These are phyloP conservation scores for Sugiyamaella sp. DNA, from an alignment of 1,139 yeast species.

Conservation along the genomic window DNA sequence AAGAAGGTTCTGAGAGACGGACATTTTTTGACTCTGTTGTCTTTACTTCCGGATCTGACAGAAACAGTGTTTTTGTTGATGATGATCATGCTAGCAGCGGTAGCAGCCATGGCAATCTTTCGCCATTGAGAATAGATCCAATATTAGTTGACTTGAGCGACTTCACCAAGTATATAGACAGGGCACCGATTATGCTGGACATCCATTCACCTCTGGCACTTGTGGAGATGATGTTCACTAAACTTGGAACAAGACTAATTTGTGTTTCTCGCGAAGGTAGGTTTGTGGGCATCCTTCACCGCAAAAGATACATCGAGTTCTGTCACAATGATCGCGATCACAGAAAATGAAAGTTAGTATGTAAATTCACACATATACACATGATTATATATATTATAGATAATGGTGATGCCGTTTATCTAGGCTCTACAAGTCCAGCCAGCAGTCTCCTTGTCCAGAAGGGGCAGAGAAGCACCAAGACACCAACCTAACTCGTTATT, in stretches of 20 bases:
- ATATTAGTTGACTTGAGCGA: conserved; percentile 44
- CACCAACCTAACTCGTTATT: conserved; percentile 98
- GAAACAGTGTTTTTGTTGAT: neutral
- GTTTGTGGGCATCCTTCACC: conserved; percentile 58
- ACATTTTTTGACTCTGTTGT: conserved; percentile 1
- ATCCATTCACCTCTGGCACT: conserved; percentile 55
- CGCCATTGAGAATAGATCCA: conserved; percentile 10
- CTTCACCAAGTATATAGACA: conserved; percentile 51
- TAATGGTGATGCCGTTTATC: no score
- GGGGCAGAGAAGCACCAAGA: conserved; percentile 93
- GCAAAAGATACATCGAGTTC: conserved; percentile 57
- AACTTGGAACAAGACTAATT: conserved; percentile 57
- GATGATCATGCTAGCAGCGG: conserved; percentile 1
- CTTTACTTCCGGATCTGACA: conserved; percentile 4
- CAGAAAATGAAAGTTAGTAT: neutral
- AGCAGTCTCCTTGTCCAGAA: conserved; percentile 61
- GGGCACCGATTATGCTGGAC: conserved; percentile 55
- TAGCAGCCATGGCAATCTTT: conserved; percentile 1
- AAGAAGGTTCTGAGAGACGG: neutral
- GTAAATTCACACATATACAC: conserved; percentile 2
- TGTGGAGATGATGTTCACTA: conserved; percentile 58
- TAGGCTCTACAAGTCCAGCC: conserved; percentile 66
- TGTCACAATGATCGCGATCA: conserved; percentile 27
- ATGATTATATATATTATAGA: conserved; percentile 2
- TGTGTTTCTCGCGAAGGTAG: conserved; percentile 55